Evolutionary conservation across 2,329 filamentous ascomycete genomes (phyloP).

Genomic region (Alternaria burnsii): DNA sequence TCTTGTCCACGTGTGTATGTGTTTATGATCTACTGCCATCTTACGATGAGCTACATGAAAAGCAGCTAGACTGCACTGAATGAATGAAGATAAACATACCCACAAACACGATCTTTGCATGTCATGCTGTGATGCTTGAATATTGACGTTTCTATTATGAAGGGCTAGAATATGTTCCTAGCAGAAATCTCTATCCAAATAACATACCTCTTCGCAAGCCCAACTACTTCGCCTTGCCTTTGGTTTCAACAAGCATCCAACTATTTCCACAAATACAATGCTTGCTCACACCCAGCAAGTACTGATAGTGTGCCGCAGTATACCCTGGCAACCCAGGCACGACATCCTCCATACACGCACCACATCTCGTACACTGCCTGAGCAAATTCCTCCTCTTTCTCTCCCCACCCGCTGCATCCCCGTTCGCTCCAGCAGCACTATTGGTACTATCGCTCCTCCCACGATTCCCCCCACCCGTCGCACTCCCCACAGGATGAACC

Average conservation of each 20-base stretch:
- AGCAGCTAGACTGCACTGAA: constrained; percentile 28
- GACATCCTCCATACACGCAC: constrained; percentile 58
- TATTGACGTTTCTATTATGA: not conserved
- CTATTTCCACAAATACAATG: constrained; percentile 51
- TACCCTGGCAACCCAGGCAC: constrained; percentile 42
- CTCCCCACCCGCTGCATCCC: not conserved
- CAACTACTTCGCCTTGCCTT: constrained; percentile 20
- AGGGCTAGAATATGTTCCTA: not conserved
- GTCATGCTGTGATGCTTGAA: not conserved
- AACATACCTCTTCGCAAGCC: not conserved
- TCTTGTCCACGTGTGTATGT: constrained; percentile 10
- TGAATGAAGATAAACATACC: constrained; percentile 28
- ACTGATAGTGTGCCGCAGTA: constrained; percentile 40
- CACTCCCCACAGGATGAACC: constrained; percentile 26
- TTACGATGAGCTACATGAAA: constrained; percentile 29
- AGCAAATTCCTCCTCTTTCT: constrained; percentile 38
- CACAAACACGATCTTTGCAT: not conserved
- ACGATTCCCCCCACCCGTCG: constrained; percentile 18
- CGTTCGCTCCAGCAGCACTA: constrained; percentile 15
- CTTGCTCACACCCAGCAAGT: constrained; percentile 50
- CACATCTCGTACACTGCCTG: constrained; percentile 56
- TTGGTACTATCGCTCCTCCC: constrained; percentile 33
- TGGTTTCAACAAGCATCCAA: constrained; percentile 47
- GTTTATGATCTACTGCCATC: constrained; percentile 18
- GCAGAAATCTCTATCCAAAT: not conserved